Evolutionary conservation across 345 rosid genomes (phyloP).

Genomic region (Clarkia xantiana): DNA sequence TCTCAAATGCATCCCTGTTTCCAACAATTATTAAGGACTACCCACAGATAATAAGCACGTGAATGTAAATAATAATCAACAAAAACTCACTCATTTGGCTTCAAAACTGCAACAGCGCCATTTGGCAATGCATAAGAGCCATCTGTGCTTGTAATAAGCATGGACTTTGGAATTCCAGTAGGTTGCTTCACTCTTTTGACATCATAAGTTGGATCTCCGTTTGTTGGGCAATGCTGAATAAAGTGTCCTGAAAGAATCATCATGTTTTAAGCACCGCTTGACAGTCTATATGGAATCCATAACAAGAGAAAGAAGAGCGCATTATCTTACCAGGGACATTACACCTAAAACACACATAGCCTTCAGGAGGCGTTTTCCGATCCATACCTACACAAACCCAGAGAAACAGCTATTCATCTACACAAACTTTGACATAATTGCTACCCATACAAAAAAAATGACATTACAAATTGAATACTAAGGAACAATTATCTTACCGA

Average conservation of each 20-base stretch:
- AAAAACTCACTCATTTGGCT: constrained; percentile 78
- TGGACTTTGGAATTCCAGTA: constrained; percentile 96
- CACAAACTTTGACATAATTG: not conserved
- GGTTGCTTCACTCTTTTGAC: constrained; percentile 87
- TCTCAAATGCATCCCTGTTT: constrained; percentile 94
- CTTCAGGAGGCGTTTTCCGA: constrained; percentile 93
- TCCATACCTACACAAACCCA: constrained; percentile 57
- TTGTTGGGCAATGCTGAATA: constrained; percentile 98
- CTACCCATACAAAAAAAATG: not conserved
- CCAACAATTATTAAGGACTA: constrained; percentile 2
- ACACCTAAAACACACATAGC: constrained; percentile 93
- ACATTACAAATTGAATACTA: not conserved
- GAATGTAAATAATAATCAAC: not conserved
- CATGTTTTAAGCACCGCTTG: not conserved
- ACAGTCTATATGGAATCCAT: not conserved
- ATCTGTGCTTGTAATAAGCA: constrained; percentile 87
- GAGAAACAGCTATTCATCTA: constrained; percentile 4
- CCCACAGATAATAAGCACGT: not conserved
- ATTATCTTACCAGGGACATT: constrained; percentile 58
- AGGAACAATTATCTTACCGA: constrained; percentile 1
- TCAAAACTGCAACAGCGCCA: constrained; percentile 90
- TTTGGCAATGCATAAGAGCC: constrained; percentile 97
- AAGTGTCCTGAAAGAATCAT: constrained; percentile 55
- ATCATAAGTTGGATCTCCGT: constrained; percentile 88
- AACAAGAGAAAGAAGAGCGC: no score